Evolutionary conservation across 2,329 filamentous ascomycete species (phyloP).

Genomic region (Colletotrichum shisoi): DNA sequence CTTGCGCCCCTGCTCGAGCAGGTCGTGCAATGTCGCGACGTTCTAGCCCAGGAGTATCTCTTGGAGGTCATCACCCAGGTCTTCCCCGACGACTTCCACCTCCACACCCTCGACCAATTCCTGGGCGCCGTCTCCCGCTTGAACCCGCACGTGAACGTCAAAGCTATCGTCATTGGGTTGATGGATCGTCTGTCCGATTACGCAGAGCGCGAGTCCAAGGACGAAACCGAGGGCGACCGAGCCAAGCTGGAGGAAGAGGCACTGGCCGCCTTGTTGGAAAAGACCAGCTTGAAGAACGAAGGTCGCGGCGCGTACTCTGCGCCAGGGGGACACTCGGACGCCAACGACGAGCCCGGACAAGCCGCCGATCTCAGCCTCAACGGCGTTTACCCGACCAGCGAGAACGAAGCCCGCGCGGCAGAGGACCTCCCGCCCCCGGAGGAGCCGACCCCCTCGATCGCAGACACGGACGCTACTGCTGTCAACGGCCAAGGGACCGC

Average conservation of each 20-base stretch:
- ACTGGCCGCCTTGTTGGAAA: slow-evolving; percentile 77
- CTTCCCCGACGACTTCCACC: slow-evolving; percentile 97
- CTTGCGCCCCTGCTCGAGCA: slow-evolving; percentile 90
- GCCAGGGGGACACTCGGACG: slow-evolving; percentile 29
- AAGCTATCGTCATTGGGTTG: slow-evolving; percentile 94
- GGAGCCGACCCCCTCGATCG: slow-evolving; percentile 52
- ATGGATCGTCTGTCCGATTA: slow-evolving; percentile 97
- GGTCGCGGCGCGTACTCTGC: slow-evolving; percentile 40
- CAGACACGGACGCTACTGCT: slow-evolving; percentile 58
- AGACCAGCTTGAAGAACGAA: slow-evolving; percentile 71
- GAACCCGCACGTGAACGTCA: slow-evolving; percentile 97
- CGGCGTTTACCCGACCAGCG: slow-evolving; percentile 36
- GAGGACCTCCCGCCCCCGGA: slow-evolving; percentile 37
- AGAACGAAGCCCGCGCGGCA: slow-evolving; percentile 25
- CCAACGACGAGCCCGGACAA: slow-evolving; percentile 18
- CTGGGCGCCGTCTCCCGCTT: slow-evolving; percentile 90
- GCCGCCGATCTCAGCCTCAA: slow-evolving; percentile 39
- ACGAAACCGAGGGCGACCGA: slow-evolving; percentile 73
- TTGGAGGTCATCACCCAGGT: slow-evolving; percentile 98
- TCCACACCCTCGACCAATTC: slow-evolving; percentile 95
- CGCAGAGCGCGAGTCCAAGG: slow-evolving; percentile 84
- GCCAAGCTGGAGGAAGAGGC: slow-evolving; percentile 86
- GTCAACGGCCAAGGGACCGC: slow-evolving; percentile 53
- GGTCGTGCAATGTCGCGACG: slow-evolving; percentile 96
- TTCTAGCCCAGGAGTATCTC: slow-evolving; percentile 95